phyloP scores from a whole-genome alignment of 169 alveolate species.

The Hepatocystis sp. region DNA sequence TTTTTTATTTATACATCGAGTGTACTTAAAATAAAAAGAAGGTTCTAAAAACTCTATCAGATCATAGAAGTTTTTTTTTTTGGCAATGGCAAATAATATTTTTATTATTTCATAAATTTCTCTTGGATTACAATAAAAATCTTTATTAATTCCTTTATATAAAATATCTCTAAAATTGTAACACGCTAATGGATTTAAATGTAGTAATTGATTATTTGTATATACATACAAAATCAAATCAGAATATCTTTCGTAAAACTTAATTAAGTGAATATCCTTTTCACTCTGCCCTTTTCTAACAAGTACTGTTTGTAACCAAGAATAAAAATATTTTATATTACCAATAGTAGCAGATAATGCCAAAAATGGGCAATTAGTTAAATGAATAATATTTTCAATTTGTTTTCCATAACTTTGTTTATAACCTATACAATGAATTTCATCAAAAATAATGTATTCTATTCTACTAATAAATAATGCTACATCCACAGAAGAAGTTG shows the following conservation, averaged over 20 bases:
- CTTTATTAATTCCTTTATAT: slow-evolving; percentile 74
- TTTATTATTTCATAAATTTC: slow-evolving; percentile 67
- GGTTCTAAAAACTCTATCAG: slow-evolving; percentile 72
- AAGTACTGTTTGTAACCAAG: slow-evolving; percentile 85
- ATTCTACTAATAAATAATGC: slow-evolving; percentile 79
- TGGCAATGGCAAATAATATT: slow-evolving; percentile 58
- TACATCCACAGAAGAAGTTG: slow-evolving; percentile 73
- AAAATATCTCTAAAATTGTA: slow-evolving; percentile 64
- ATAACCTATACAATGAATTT: slow-evolving; percentile 91
- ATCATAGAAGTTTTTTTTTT: slow-evolving; percentile 44
- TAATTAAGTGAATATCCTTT: slow-evolving; percentile 82
- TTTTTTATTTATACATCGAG: slow-evolving; percentile 66
- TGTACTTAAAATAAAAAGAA: slow-evolving; percentile 59
- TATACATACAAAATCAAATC: slow-evolving; percentile 86
- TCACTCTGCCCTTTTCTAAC: slow-evolving; percentile 55
- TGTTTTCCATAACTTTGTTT: slow-evolving; percentile 81
- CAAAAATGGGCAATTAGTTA: slow-evolving; percentile 92
- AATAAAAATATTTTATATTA: slow-evolving; percentile 87
- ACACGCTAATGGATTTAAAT: slow-evolving; percentile 84
- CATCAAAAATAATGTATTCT: slow-evolving; percentile 92
- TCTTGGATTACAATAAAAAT: slow-evolving; percentile 75
- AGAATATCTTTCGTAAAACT: slow-evolving; percentile 88
- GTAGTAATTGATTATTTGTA: slow-evolving; percentile 72
- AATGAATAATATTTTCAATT: slow-evolving; percentile 86
- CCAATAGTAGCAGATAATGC: slow-evolving; percentile 95